phyloP scores from a whole-genome alignment of 2,329 filamentous ascomycete species.

The Colletotrichum chrysophilum region DNA sequence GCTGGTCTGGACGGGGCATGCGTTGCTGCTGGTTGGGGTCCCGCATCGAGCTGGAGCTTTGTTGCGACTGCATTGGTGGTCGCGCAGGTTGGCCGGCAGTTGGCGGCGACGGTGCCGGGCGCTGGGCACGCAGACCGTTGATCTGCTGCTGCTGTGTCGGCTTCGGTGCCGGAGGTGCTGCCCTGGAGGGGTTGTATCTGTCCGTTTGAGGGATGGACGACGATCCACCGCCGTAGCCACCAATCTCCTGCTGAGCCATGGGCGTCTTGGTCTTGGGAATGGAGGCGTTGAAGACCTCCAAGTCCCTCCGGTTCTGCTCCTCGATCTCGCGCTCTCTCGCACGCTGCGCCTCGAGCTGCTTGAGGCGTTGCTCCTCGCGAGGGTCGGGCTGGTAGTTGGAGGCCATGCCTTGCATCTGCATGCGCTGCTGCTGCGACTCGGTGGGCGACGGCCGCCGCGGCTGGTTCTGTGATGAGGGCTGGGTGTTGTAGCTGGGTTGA shows the following conservation, averaged over 20 bases:
- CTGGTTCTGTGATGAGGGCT: constrained; percentile 38
- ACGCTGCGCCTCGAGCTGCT: constrained; percentile 65
- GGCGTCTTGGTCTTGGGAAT: constrained; percentile 82
- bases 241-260: constrained; percentile 88
- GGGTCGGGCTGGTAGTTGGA: constrained; percentile 58
- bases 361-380: constrained; percentile 65
- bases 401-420: constrained; percentile 63
- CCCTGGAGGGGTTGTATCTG: constrained; percentile 85
- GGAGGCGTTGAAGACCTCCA: constrained; percentile 89
- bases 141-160: constrained; percentile 59
- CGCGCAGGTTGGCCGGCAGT: constrained; percentile 43
- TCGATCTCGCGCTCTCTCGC: constrained; percentile 61
- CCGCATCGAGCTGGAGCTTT: constrained; percentile 51
- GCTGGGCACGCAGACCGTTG: constrained; percentile 69
- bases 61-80: constrained; percentile 54
- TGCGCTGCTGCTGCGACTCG: constrained; percentile 56
- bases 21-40: constrained; percentile 50
- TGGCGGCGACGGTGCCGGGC: constrained; percentile 79
- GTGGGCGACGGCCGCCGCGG: constrained; percentile 50
- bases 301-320: constrained; percentile 74
- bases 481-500: constrained; percentile 45
- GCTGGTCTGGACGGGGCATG: constrained; percentile 52
- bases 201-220: constrained; percentile 53
- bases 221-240: constrained; percentile 64
- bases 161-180: constrained; percentile 82